Base-by-base conservation (phyloP, 2,329 filamentous ascomycete species). In the Neonectria hederae region DNA sequence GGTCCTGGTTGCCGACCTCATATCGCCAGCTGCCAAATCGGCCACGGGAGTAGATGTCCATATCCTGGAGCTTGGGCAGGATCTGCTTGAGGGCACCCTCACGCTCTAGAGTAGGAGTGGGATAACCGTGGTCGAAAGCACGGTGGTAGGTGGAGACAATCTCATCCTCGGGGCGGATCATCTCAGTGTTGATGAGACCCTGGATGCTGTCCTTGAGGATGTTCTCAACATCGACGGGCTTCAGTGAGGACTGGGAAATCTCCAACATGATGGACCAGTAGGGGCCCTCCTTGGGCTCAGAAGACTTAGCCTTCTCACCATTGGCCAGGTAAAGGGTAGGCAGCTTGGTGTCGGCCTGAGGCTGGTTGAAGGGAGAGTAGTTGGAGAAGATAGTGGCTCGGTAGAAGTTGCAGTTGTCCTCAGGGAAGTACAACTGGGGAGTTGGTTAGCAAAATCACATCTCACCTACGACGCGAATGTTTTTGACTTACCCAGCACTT, bases 181-280 rank as follows among this genome's bases (percentile, higher is more conserved):
- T 97, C 72, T 97, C 92, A 19, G 96, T 99, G 88, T 97, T 98
- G 86, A 99, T 87, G 54, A 98, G 91, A 76, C 96, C 96, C 83
- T 97, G 92, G 79, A 99, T 98, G 76, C 89, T 96, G 77, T 99
- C 94, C 80, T 87, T 88, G 75, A 99, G 86, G 68, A 99, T 83
- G 80, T 91, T 97, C 74, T 89, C 89, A 74, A 92, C 84, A 81
- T 98, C 90, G 32, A 98, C 94, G 42, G 94, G 93, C 88, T 99
- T 99, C 90, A 97, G 89, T 76, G 88, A 89, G 32, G 95, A 98
- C 83, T 99, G 93, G 32, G 96, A 98, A 66, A 99, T 92, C 83
- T 99, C 96, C 74, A 99, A 84, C 96, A 99, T 99, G 86, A 99
- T 97, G 69, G 95, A 98, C 96, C 96, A 99, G 89, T 99, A 99